phyloP scores from a whole-genome alignment of 1,284 basidiomycete species.

The Schizopora paradoxa region DNA sequence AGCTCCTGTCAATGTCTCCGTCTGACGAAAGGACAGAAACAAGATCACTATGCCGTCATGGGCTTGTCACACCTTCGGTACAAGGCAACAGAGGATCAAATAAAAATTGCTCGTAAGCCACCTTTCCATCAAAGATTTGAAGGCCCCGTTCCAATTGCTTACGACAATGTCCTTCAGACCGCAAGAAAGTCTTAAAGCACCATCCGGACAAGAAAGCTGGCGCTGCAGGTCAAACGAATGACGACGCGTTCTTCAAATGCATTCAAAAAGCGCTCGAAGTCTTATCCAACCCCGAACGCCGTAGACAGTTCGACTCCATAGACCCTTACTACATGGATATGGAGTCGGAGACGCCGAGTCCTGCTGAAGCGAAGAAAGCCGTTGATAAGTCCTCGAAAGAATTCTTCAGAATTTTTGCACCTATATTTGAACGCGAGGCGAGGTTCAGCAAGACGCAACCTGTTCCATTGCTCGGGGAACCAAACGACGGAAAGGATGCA shows the following conservation, averaged over 20 bases:
- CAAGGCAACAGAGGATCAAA: constrained; percentile 86
- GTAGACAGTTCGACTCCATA: constrained; percentile 95
- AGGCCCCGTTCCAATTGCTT: constrained; percentile 5
- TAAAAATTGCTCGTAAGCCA: constrained; percentile 89
- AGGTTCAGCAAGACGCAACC: constrained; percentile 88
- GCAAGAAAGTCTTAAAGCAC: constrained; percentile 98
- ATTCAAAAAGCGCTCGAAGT: constrained; percentile 96
- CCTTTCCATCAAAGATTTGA: constrained; percentile 9
- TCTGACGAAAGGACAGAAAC: constrained; percentile 56
- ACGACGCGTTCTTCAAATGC: constrained; percentile 99
- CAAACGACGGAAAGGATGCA: constrained; percentile 70
- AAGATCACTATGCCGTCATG: constrained; percentile 96
- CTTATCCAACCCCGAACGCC: constrained; percentile 80
- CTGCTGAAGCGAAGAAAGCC: constrained; percentile 55
- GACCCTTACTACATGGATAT: constrained; percentile 74
- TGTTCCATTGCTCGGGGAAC: constrained; percentile 78
- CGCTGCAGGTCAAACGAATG: constrained; percentile 70
- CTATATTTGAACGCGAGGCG: constrained; percentile 87
- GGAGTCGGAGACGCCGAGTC: constrained; percentile 74
- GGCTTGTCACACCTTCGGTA: constrained; percentile 89
- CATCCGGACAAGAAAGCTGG: constrained; percentile 98
- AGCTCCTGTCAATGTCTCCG: not conserved
- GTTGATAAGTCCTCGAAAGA: constrained; percentile 43
- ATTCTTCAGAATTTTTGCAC: constrained; percentile 62
- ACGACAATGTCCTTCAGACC: constrained; percentile 48